Percentiles rank a stretch among this genome's conserved stretches.
Evolutionary conservation across 345 rosid genomes (phyloP).

Genomic region (Euclidium syriacum): DNA sequence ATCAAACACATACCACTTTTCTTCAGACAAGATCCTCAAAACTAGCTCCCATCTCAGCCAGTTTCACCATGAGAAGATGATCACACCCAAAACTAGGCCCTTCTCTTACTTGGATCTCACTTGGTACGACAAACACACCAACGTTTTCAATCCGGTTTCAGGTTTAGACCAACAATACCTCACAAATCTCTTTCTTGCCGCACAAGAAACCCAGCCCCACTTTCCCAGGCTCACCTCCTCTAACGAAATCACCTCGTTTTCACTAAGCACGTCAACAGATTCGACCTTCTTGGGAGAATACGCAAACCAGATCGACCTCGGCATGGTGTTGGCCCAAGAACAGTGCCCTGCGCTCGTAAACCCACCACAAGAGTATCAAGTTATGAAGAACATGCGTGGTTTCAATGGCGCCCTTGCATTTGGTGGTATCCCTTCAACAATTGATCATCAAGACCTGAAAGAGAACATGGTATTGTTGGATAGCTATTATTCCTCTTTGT

Average conservation of each 20-base stretch:
- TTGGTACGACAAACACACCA: constrained; percentile 33
- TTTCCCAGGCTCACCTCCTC: constrained; percentile 24
- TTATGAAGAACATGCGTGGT: constrained; percentile 15
- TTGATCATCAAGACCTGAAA: constrained; percentile 7
- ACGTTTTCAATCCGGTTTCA: constrained; percentile 23
- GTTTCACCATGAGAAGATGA: constrained; percentile 28
- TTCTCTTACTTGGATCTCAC: constrained; percentile 36
- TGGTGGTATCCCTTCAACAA: background rate
- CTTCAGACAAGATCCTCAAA: constrained; percentile 32
- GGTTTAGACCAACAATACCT: constrained; percentile 36
- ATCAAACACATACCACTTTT: constrained; percentile 25
- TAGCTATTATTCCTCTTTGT: constrained; percentile 15
- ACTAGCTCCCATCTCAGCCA: constrained; percentile 29
- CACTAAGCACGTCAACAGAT: constrained; percentile 42
- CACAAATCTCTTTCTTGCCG: constrained; percentile 36
- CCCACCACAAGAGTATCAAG: constrained; percentile 28
- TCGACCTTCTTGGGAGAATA: constrained; percentile 46
- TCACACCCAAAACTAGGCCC: constrained; percentile 26
- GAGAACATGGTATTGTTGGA: constrained; percentile 26
- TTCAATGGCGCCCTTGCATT: background rate
- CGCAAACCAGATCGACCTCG: constrained; percentile 18
- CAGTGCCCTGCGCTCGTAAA: constrained; percentile 28
- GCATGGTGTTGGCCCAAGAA: constrained; percentile 25
- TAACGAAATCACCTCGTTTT: constrained; percentile 41
- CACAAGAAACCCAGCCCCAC: constrained; percentile 34